phyloP scores from a whole-genome alignment of 305 asterid genomes.

The Fraxinus velutina region DNA sequence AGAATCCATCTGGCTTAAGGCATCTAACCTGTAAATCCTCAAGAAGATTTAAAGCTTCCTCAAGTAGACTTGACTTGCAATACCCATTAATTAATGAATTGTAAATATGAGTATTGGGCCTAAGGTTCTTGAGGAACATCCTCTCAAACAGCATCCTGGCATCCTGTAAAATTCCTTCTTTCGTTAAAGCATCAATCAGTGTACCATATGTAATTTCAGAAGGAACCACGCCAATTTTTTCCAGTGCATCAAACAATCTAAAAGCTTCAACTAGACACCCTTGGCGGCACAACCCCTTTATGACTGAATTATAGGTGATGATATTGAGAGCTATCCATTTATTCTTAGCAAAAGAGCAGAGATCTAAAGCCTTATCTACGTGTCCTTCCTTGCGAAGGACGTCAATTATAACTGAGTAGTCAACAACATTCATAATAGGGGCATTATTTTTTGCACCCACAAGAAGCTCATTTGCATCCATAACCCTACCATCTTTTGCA shows the following conservation, averaged over 20 bases:
- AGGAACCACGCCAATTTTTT: slow-evolving; percentile 44
- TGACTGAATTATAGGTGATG: slow-evolving; percentile 59
- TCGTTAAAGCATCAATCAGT: slow-evolving; percentile 65
- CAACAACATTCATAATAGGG: slow-evolving; percentile 44
- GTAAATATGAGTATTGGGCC: slow-evolving; percentile 50
- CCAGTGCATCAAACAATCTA: slow-evolving; percentile 74
- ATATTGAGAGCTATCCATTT: slow-evolving; percentile 51
- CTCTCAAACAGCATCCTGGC: slow-evolving; percentile 61
- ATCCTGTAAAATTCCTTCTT: slow-evolving; percentile 59
- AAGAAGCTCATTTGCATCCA: slow-evolving; percentile 69
- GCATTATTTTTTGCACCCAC: slow-evolving; percentile 45
- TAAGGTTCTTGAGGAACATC: slow-evolving; percentile 50
- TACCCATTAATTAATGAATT: slow-evolving; percentile 79
- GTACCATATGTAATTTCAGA: slow-evolving; percentile 72
- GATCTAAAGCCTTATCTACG: slow-evolving; percentile 53
- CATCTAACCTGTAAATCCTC: slow-evolving; percentile 50
- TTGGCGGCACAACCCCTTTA: slow-evolving; percentile 69
- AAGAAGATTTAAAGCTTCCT: slow-evolving; percentile 55
- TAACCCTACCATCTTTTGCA: slow-evolving; percentile 38
- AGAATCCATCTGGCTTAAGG: slow-evolving; percentile 73
- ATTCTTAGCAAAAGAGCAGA: slow-evolving; percentile 50
- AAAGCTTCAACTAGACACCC: slow-evolving; percentile 81
- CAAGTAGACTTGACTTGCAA: slow-evolving; percentile 56
- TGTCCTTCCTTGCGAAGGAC: slow-evolving; percentile 63
- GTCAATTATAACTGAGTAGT: slow-evolving; percentile 57